Evolutionary conservation across 352 stramenopile species (phyloP), one percentile per base, ranked within the genome.

Genomic region (Pythium insidiosum): DNA sequence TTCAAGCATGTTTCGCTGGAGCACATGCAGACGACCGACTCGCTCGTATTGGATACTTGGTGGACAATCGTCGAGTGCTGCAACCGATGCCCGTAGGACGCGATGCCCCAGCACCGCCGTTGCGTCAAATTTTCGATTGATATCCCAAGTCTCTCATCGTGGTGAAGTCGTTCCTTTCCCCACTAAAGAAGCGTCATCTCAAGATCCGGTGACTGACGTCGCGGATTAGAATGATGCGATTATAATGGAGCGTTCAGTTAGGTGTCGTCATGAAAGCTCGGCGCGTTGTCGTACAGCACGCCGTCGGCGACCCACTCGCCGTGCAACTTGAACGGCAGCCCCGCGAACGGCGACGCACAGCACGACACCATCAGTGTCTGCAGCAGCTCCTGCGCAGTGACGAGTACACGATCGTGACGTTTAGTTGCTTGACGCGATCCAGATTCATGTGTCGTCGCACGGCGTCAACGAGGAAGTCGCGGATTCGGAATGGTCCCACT

Each of bases 231-330:
- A n/a, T n/a, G n/a, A n/a, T n/a, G n/a, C n/a, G n/a, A n/a, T n/a
- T n/a, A n/a, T n/a, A n/a, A n/a, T n/a, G n/a, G n/a, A n/a, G n/a
- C n/a, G n/a, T n/a, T n/a, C n/a, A n/a, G n/a, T n/a, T n/a, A n/a
- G n/a, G n/a, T 70, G 16, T 30, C 28, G 15, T 40, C 26, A 5
- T 56, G 31, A 9, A 79, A 48, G 0, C 51, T 12, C 5, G 67
- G 64, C 35, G 69, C 47, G 47, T 69, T 65, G 29, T 66, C 60
- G 1, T 58, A 33, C 6, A 77, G 4, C 0, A 61, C 67, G 10
- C 67, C 67, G 44, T 79, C 67, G 25, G 74, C 54, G 15, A 79
- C 61, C 48, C 43, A 74, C 22, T 70, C 58, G 24, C 63, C 59
- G 0, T 75, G 47, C 3, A 68, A 47, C 24, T 43, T 35, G 30